Percentiles rank a stretch among this genome's conserved stretches.
These are phyloP conservation scores for Penicillium sp. DNA, from an alignment of 2,329 filamentous ascomycete genomes.

Conservation along the genomic window DNA sequence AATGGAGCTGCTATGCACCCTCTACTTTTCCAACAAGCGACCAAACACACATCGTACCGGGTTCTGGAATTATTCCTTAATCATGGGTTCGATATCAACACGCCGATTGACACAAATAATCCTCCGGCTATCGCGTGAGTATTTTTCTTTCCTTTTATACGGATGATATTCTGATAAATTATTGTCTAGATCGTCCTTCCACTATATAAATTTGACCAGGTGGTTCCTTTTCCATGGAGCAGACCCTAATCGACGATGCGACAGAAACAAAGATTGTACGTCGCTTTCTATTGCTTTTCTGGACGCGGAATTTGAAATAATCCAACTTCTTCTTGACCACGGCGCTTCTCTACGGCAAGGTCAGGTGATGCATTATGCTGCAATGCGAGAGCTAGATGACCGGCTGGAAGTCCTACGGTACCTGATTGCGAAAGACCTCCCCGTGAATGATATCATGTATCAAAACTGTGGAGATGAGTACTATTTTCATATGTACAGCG, in stretches of 20 bases:
- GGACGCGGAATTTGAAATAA: not conserved
- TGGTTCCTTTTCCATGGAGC: constrained; percentile 1
- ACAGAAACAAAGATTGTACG: not conserved
- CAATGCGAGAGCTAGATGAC: constrained; percentile 4
- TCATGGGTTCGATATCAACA: not conserved
- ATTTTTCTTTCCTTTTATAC: not conserved
- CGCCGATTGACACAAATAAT: not conserved
- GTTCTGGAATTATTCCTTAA: not conserved
- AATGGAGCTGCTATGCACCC: not conserved
- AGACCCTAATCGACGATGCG: not conserved
- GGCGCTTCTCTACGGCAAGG: constrained; percentile 2
- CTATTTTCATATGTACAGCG: constrained; percentile 2
- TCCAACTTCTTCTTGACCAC: constrained; percentile 2
- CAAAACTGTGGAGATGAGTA: constrained; percentile 4
- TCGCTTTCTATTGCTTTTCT: constrained; percentile 1
- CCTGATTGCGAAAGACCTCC: not conserved
- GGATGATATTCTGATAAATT: not conserved
- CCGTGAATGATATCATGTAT: constrained; percentile 3
- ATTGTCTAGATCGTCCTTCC: constrained; percentile 1
- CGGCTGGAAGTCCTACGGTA: constrained; percentile 2
- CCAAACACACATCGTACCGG: not conserved
- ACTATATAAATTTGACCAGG: not conserved
- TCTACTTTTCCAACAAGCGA: not conserved
- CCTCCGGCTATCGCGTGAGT: not conserved
- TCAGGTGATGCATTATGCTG: constrained; percentile 4